phyloP scores from a whole-genome alignment of 2,329 filamentous ascomycete genomes.

The Sphaerulina musiva region DNA sequence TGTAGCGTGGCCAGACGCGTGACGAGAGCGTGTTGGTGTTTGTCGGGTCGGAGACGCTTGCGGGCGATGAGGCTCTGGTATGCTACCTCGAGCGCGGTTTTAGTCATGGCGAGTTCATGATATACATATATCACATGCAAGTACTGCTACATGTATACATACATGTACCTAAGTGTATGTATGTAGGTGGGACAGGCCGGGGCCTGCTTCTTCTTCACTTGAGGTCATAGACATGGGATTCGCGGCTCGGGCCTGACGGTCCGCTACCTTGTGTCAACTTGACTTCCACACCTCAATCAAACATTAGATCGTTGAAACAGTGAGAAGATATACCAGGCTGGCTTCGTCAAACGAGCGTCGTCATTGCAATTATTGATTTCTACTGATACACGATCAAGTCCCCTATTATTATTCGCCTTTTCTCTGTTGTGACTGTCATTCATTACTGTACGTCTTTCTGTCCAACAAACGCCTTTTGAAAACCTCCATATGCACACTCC shows the following conservation, averaged over 20 bases:
- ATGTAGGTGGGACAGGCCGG: too few species aligned
- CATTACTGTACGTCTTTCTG: neutral
- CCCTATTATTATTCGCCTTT: neutral
- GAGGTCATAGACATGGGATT: conserved; percentile 2
- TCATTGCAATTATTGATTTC: neutral
- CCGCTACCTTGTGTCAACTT: too few species aligned
- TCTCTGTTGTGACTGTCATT: neutral
- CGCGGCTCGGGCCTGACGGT: conserved; percentile 1
- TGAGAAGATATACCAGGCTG: too few species aligned
- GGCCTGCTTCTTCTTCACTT: too few species aligned
- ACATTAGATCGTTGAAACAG: too few species aligned
- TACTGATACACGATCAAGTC: neutral
- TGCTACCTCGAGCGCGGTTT: conserved; percentile 20
- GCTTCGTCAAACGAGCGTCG: neutral
- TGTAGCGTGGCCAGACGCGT: conserved; percentile 22
- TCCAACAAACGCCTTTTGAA: neutral
- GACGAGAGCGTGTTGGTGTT: conserved; percentile 21
- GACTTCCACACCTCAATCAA: too few species aligned
- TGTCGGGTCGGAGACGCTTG: conserved; percentile 18
- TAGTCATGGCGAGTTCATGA: conserved; percentile 14
- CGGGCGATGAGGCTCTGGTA: conserved; percentile 21
- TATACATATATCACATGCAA: neutral
- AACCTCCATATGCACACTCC: too few species aligned
- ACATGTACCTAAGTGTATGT: too few species aligned
- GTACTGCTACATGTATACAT: neutral